Conservation (phyloP, 2,329 filamentous ascomycete genomes). For the Aureobasidium mangrovei region DNA sequence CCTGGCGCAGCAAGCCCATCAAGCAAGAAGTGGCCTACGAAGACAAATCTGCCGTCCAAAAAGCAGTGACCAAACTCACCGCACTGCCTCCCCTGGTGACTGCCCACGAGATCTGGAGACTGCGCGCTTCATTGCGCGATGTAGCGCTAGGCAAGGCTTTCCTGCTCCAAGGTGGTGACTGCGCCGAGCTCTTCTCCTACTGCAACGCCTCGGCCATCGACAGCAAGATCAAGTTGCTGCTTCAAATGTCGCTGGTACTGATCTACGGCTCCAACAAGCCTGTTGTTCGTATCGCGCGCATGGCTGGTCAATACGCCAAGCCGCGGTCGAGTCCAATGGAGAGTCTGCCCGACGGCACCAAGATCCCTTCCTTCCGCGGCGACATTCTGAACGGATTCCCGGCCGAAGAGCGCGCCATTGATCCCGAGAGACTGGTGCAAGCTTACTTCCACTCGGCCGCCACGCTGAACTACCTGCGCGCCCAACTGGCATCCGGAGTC, state of each 20-base stretch:
- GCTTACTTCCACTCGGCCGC: slow-evolving; percentile 95
- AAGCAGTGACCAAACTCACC: slow-evolving; percentile 55
- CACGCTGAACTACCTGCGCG: slow-evolving; percentile 86
- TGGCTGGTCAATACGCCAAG: slow-evolving; percentile 97
- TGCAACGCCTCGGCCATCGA: slow-evolving; percentile 84
- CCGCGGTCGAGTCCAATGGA: slow-evolving; percentile 85
- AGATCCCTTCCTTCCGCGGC: slow-evolving; percentile 84
- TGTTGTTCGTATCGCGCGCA: slow-evolving; percentile 87
- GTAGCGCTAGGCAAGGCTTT: slow-evolving; percentile 88
- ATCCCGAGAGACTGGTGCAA: slow-evolving; percentile 74
- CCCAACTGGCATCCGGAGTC: slow-evolving; percentile 75
- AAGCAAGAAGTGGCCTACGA: slow-evolving; percentile 67
- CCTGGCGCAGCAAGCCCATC: slow-evolving; percentile 71
- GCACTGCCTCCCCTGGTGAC: slow-evolving; percentile 71
- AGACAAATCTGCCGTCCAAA: slow-evolving; percentile 50
- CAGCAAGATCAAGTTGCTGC: slow-evolving; percentile 88
- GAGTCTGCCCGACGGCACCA: slow-evolving; percentile 59
- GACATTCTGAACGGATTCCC: slow-evolving; percentile 91
- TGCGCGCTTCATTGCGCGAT: slow-evolving; percentile 71
- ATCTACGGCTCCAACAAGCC: slow-evolving; percentile 79
- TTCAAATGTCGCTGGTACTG: slow-evolving; percentile 94
- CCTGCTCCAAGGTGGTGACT: slow-evolving; percentile 91
- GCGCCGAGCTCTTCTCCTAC: slow-evolving; percentile 95
- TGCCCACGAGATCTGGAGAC: slow-evolving; percentile 66
- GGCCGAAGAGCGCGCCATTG: slow-evolving; percentile 64